Evolutionary conservation across 2,329 filamentous ascomycete species (phyloP), one percentile per base, ranked within the genome.

Genomic region (Didymella keratinophila): DNA sequence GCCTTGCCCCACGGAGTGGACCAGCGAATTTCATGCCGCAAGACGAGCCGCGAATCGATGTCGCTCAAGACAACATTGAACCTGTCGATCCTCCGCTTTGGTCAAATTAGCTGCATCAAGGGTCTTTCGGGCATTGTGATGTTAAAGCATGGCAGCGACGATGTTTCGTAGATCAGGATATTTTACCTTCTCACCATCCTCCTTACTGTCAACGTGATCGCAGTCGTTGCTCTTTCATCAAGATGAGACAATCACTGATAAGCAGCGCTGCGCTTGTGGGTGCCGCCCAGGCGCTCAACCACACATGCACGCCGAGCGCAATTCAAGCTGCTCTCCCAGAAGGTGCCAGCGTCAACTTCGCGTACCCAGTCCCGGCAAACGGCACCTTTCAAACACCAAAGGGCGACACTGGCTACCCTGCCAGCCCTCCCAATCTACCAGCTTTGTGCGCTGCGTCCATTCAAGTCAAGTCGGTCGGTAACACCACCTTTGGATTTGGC

Each of bases 351-450:
- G 71, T 80, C 6, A 72, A 76, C 32, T 79, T 74, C 36, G 75
- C 76, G 2, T 65, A 66, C 16, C 52, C 61, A 9, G 42, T 79
- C 9, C 58, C 65, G 7, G 70, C 68, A 6, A 77, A 78, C 49
- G 63, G 68, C n/a, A 79, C 76, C 1, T 80, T 79, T 58, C 48
- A 74, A 12, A 76, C 79, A 4, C 74, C 77, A 0, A 51, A 68
- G 9, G 64, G 70, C 36, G 71, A 79, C 41, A 73, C 78, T 12
- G 77, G 77, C 16, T 80, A 80, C 57, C 78, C 80, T 12, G 68
- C 57, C 0, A 78, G 74, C 20, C 77, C 78, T 4, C 72, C 72
- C 4, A 64, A 71, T 23, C 63, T 79, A 3, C 76, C 76, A 39
- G 73, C 70, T n/a, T 60, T 78, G 3, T 79, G 77, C 55, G 77